Evolutionary conservation across 2,329 filamentous ascomycete genomes (phyloP), one percentile per base, ranked within the genome.

Genomic region (Didymella pomorum): DNA sequence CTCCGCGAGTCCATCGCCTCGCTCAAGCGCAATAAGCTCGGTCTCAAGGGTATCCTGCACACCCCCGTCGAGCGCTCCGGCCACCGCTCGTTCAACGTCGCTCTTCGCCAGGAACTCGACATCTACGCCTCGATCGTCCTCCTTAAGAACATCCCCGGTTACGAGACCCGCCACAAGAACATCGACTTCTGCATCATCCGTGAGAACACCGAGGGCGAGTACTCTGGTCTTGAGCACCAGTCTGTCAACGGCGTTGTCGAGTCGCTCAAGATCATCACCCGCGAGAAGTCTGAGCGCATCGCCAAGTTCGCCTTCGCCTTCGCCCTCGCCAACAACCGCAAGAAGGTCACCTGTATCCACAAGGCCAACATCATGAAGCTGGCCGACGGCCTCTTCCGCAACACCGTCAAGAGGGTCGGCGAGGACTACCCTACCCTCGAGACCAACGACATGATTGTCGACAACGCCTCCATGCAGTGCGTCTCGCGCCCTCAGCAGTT

Each of bases 341-440:
- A 96, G 86, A 98, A 98, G 90, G 92, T 99, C 58, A 98, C 95
- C 69, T 97, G 94, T 84, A 98, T 99, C 78, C 95, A 99, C 90
- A 99, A 99, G 87, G 95, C 95, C 82, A 99, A 99, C 87, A 99
- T 99, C 84, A 99, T 99, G 95, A 99, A 99, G 87, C 87, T 99
- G 60, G 94, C 93, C 79, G 95, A 99, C 73, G 95, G 95, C 81
- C 91, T 99, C 57, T 99, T 99, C 92, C 91, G 95, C 79, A 94
- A 89, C 83, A 98, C 95, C 70, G 96, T 98, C 86, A 92, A 96
- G 84, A 86, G 89, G 75, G 89, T 95, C 70, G 91, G 93, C 68
- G 91, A 96, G 84, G 92, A 97, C 80, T 99, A 95, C 84, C 94
- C 95, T 60, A 96, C 92, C 64, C 86, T 99, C 71, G 91, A 97